Percentiles rank a stretch among this genome's conserved stretches.
These are phyloP conservation scores for Ottelia alismoides DNA, from an alignment of 106 monocot species.

Conservation along the genomic window DNA sequence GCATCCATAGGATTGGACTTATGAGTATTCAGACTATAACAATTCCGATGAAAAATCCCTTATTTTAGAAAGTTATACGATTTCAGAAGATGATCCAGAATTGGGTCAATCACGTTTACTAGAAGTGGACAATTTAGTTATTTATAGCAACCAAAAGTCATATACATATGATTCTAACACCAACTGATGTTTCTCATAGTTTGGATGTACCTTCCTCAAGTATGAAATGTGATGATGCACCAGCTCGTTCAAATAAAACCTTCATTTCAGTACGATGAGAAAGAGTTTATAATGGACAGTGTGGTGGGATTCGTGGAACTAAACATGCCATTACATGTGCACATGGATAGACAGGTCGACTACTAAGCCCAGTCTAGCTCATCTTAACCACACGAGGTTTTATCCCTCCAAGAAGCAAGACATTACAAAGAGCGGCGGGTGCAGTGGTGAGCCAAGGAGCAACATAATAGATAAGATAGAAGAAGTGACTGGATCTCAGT, in stretches of 20 bases:
- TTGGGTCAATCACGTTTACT: no score
- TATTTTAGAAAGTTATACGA: no score
- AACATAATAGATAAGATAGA: slow-evolving; percentile 10
- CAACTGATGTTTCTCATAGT: no score
- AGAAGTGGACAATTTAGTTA: no score
- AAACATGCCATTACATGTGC: slow-evolving; percentile 1
- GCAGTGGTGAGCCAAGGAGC: slow-evolving; percentile 16
- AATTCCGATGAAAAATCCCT: no score
- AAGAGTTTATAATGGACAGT: slow-evolving; percentile 11
- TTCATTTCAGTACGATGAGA: slow-evolving; percentile 13
- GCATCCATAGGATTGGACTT: no score
- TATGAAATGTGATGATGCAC: slow-evolving; percentile 9
- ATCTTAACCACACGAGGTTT: slow-evolving; percentile 13
- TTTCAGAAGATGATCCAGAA: no score
- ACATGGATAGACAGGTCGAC: slow-evolving; percentile 4
- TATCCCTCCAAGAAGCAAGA: slow-evolving; percentile 19
- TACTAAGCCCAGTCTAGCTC: slow-evolving; percentile 15
- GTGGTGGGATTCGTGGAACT: slow-evolving; percentile 9
- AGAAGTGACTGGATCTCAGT: slow-evolving; percentile 2
- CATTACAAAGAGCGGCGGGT: slow-evolving; percentile 18
- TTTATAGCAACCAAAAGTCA: no score
- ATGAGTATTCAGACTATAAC: no score
- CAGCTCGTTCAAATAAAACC: slow-evolving; percentile 16
- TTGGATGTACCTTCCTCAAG: slow-evolving; percentile 15
- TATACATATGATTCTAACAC: no score